phyloP scores from a whole-genome alignment of 1,284 basidiomycete genomes.

The Coriolopsis trogii region DNA sequence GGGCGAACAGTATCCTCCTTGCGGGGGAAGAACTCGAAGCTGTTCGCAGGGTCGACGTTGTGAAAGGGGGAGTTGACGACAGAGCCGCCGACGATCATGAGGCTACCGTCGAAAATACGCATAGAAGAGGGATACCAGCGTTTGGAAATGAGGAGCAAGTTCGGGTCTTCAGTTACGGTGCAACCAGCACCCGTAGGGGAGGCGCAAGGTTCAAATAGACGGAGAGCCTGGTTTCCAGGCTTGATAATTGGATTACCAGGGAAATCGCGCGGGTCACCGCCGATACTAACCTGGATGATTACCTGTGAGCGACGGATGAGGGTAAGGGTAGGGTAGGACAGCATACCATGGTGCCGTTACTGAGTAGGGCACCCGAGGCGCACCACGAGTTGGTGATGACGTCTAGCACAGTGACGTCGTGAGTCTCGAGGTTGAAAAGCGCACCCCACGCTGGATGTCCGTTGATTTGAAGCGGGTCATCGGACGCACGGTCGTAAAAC shows the following conservation, averaged over 20 bases:
- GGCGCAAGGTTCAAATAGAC: constrained; percentile 39
- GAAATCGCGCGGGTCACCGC: constrained; percentile 45
- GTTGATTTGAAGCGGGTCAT: constrained; percentile 26
- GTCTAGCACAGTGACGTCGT: constrained; percentile 2
- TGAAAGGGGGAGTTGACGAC: constrained; percentile 39
- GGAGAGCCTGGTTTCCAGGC: constrained; percentile 33
- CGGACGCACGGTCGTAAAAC: constrained; percentile 47
- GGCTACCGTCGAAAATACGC: constrained; percentile 42
- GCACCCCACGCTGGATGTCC: constrained; percentile 2
- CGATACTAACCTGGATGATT: constrained; percentile 40
- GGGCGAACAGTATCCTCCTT: constrained; percentile 49
- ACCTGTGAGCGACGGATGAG: no score
- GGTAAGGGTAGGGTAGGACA: background rate
- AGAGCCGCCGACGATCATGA: constrained; percentile 46
- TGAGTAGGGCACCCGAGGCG: constrained; percentile 39
- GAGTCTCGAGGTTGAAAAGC: constrained; percentile 32
- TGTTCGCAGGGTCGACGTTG: constrained; percentile 46
- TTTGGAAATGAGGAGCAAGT: constrained; percentile 33
- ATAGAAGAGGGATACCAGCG: constrained; percentile 48
- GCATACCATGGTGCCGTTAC: constrained; percentile 49
- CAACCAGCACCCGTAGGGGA: constrained; percentile 39
- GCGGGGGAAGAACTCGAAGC: constrained; percentile 54
- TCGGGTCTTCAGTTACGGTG: constrained; percentile 41
- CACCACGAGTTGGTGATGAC: constrained; percentile 13
- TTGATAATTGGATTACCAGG: constrained; percentile 36